Base-by-base conservation (phyloP, 2,329 filamentous ascomycete genomes). In the Rutstroemia sydowiana region DNA sequence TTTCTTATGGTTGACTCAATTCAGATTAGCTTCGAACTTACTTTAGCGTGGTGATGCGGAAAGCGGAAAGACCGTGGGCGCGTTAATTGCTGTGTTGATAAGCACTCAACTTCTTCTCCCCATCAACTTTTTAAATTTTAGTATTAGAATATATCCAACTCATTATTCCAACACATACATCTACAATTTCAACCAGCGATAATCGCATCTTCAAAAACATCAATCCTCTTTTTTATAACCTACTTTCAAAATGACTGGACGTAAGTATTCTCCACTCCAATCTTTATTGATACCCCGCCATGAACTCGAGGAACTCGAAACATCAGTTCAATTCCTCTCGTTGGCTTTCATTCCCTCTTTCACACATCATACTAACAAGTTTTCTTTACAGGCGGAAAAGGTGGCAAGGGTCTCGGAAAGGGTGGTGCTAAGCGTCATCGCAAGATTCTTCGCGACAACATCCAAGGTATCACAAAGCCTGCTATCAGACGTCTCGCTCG, bases 391-490 rank as follows among this genome's bases (percentile, higher is more conserved):
- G 63, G 63, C 52, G 63, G 63, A 63, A 65, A 65, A 78, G 90
- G 90, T 75, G 91, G 91, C 72, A 95, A 95, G 84, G 91, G 90
- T 73, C 89, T 95, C 75, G 91, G 91, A 73, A 95, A 95, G 85
- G 91, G 91, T 63, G 91, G 91, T 74, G 92, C 92, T 76, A 97
- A 96, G 87, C 91, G 91, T 76, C 91, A 96, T 79, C 85, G 92
- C 70, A 96, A 96, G 88, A 96, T 96, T 80, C 82, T 96, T 74
- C 89, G 91, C 76, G 91, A 95, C 87, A 96, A 95, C 87, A 96
- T 96, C 71, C 91, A 96, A 79, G 91, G 91, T 77, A 96, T 96
- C 71, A 96, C 91, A 70, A 96, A 96, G 87, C 91, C 91, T 67
- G 91, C 91, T 68, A 96, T 96, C 76, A 87, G 91, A 69, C 91